Evolutionary conservation across 495 filamentous ascomycete species (phyloP).

Genomic region (Cryomyces antarcticus): DNA sequence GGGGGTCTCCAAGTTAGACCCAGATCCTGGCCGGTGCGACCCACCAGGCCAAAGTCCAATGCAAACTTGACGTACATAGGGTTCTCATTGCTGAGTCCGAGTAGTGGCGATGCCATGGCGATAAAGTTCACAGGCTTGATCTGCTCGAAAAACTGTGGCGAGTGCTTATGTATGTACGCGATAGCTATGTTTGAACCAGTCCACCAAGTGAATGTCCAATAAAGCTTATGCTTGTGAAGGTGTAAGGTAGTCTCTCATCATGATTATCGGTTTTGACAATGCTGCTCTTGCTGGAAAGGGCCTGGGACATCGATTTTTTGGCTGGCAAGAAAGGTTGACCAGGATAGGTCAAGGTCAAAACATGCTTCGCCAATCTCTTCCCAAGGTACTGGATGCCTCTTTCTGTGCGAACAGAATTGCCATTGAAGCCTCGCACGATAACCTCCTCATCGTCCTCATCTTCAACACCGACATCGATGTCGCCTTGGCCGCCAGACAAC

Average conservation of each 20-base stretch:
- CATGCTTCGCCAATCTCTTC: slow-evolving; percentile 79
- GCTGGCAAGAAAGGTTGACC: slow-evolving; percentile 67
- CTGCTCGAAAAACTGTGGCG: slow-evolving; percentile 69
- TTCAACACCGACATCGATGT: slow-evolving; percentile 14
- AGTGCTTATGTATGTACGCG: slow-evolving; percentile 93
- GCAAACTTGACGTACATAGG: slow-evolving; percentile 94
- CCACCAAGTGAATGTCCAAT: slow-evolving; percentile 87
- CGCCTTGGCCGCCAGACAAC: slow-evolving; percentile 21
- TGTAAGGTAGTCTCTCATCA: slow-evolving; percentile 38
- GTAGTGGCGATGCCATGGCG: slow-evolving; percentile 69
- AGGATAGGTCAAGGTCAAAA: slow-evolving; percentile 77
- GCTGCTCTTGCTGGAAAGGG: slow-evolving; percentile 23
- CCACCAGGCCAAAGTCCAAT: slow-evolving; percentile 85
- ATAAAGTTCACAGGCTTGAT: slow-evolving; percentile 90
- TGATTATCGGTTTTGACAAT: slow-evolving; percentile 20
- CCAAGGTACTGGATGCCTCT: slow-evolving; percentile 91
- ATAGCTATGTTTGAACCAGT: slow-evolving; percentile 87
- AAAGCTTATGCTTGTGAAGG: slow-evolving; percentile 89
- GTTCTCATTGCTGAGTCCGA: slow-evolving; percentile 93
- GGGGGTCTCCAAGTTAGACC: slow-evolving; percentile 87
- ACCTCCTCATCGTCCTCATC: slow-evolving; percentile 63
- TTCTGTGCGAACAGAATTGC: slow-evolving; percentile 80
- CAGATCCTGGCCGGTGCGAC: slow-evolving; percentile 82
- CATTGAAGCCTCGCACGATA: slow-evolving; percentile 81
- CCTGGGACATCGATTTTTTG: slow-evolving; percentile 26